Percentiles rank a stretch among this genome's conserved stretches.
phyloP scores from a whole-genome alignment of 495 filamentous ascomycete genomes.

The Gamarada debralockiae region DNA sequence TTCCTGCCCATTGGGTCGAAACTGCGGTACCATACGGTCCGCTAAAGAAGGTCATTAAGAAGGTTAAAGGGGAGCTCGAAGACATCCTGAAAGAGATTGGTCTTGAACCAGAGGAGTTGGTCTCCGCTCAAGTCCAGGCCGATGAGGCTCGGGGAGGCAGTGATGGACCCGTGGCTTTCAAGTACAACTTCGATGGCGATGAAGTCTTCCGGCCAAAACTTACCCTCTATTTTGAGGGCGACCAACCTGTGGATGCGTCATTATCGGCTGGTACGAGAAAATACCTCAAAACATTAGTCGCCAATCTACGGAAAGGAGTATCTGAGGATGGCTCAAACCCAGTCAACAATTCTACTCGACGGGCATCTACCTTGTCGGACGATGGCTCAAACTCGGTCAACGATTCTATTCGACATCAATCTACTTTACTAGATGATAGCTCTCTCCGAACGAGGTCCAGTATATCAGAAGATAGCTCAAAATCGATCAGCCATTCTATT shows the following conservation, averaged over 20 bases:
- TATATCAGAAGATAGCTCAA: too few species aligned
- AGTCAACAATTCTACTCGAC: too few species aligned
- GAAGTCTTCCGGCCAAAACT: constrained; percentile 52
- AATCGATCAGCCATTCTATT: too few species aligned
- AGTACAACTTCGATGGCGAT: constrained; percentile 27
- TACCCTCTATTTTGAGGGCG: constrained; percentile 48
- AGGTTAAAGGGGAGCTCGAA: constrained; percentile 48
- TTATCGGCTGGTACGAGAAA: constrained; percentile 49
- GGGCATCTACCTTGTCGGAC: too few species aligned
- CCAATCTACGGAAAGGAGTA: too few species aligned
- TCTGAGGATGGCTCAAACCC: too few species aligned
- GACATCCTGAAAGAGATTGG: constrained; percentile 56
- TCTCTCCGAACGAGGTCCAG: too few species aligned
- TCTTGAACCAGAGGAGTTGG: constrained; percentile 53
- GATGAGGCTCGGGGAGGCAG: neutral
- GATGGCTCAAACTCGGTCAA: too few species aligned
- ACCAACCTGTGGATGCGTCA: constrained; percentile 49
- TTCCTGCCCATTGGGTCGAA: constrained; percentile 66
- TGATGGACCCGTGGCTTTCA: constrained; percentile 15
- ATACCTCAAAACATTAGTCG: constrained; percentile 35
- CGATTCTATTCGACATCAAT: too few species aligned
- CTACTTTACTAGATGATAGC: too few species aligned
- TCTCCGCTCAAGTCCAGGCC: constrained; percentile 11
- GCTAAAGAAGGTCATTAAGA: constrained; percentile 73
- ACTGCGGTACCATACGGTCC: constrained; percentile 68